A percentile compares a stretch with the other conserved stretches of the same genome.
Conservation (phyloP, 108 stramenopile genomes). For the Discostella stelligeroides region DNA sequence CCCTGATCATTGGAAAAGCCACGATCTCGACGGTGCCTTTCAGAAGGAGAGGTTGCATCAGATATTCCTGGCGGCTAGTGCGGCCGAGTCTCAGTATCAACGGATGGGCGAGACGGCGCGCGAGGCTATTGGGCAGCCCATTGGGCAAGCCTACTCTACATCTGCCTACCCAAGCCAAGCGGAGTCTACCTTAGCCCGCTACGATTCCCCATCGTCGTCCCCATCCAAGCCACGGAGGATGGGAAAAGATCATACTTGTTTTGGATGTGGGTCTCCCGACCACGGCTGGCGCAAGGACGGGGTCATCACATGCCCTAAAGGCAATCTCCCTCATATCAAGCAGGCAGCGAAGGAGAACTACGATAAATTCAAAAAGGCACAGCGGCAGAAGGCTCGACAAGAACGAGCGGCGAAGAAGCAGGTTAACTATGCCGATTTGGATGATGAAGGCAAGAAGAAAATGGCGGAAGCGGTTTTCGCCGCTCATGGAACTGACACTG, state of each 20-base stretch:
- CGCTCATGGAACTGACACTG: background rate
- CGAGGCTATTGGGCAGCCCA: background rate
- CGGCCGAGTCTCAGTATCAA: background rate
- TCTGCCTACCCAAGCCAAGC: no score
- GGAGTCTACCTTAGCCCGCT: no score
- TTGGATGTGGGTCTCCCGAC: no score
- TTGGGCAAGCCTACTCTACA: no score
- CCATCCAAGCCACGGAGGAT: no score
- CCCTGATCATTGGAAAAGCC: background rate
- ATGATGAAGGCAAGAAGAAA: background rate
- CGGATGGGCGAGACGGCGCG: background rate
- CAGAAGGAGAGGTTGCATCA: background rate
- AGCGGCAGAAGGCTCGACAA: no score
- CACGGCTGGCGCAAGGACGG: no score
- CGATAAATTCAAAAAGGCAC: background rate
- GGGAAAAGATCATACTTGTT: no score
- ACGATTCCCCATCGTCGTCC: no score
- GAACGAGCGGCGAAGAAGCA: no score
- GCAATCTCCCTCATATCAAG: no score
- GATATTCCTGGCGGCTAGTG: background rate
- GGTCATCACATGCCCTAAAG: no score
- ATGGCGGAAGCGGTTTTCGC: background rate
- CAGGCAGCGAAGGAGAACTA: background rate
- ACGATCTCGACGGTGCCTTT: background rate
- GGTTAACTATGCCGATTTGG: slow-evolving; percentile 4